These are phyloP conservation scores for Aureobasidium sp. DNA, from an alignment of 2,329 filamentous ascomycete species.

Conservation along the genomic window DNA sequence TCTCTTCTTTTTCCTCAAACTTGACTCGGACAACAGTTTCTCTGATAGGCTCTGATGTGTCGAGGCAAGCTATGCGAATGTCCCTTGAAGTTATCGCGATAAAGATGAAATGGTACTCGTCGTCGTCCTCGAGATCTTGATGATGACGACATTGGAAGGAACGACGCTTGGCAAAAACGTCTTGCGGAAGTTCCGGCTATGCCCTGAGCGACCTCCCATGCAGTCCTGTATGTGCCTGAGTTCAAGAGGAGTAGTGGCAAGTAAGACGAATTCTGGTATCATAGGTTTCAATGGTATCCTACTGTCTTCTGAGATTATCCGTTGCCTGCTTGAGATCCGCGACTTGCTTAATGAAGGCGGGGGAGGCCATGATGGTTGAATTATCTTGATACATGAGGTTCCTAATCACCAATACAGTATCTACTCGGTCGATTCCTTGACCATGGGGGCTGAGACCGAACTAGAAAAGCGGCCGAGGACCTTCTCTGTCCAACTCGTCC, in stretches of 20 bases:
- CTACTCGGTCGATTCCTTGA: slow-evolving; percentile 3
- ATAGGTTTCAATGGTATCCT: too few species aligned
- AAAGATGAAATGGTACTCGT: background rate
- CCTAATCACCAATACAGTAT: too few species aligned
- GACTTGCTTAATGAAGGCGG: too few species aligned
- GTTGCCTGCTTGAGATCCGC: too few species aligned
- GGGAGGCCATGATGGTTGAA: too few species aligned
- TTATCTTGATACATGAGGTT: too few species aligned
- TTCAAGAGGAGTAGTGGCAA: too few species aligned
- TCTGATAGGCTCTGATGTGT: background rate
- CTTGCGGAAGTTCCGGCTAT: background rate
- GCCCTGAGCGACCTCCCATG: background rate
- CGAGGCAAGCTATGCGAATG: background rate
- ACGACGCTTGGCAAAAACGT: slow-evolving; percentile 4
- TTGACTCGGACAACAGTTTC: background rate
- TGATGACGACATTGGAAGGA: slow-evolving; percentile 4
- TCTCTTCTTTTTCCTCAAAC: background rate
- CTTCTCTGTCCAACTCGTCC: background rate
- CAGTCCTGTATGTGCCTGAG: background rate
- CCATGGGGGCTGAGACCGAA: background rate
- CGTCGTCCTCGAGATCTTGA: slow-evolving; percentile 1
- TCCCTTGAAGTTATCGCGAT: too few species aligned
- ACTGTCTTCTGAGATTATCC: too few species aligned
- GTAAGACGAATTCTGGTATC: too few species aligned
- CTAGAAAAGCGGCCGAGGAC: background rate